These are phyloP conservation scores for Limnanthes douglasii DNA, from an alignment of 345 rosid species.

Conservation along the genomic window DNA sequence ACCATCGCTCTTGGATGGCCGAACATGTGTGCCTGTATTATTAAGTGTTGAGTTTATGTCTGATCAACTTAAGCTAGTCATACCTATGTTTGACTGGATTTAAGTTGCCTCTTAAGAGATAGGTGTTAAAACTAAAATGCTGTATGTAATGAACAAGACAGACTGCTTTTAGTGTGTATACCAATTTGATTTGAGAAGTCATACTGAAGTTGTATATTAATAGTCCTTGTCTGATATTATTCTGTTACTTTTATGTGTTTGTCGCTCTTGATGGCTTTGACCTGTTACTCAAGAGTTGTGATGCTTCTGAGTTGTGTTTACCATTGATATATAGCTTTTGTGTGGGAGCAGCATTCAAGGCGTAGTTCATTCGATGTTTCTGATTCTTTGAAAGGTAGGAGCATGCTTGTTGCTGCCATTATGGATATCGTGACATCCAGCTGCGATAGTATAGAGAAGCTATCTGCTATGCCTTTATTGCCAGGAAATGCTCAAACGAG, in stretches of 20 bases:
- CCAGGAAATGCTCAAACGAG: slow-evolving; percentile 69
- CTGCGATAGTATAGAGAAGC: slow-evolving; percentile 44
- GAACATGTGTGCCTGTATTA: no score
- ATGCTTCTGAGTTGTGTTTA: slow-evolving; percentile 29
- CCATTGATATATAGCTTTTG: slow-evolving; percentile 68
- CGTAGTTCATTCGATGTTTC: slow-evolving; percentile 92
- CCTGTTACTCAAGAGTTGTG: slow-evolving; percentile 1
- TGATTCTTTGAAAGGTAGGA: slow-evolving; percentile 99
- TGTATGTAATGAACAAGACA: no score
- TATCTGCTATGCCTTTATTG: slow-evolving; percentile 38
- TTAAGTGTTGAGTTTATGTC: no score
- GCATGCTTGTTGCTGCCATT: slow-evolving; percentile 98
- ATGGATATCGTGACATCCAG: slow-evolving; percentile 95
- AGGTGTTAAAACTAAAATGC: neutral
- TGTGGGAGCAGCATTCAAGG: slow-evolving; percentile 93
- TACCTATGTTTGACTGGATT: neutral
- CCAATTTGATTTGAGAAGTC: no score
- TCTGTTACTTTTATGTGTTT: neutral
- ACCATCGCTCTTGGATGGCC: no score
- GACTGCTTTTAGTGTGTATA: no score
- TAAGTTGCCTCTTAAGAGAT: neutral
- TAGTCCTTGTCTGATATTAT: no score
- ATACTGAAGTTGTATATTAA: no score
- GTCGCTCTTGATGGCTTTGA: neutral
- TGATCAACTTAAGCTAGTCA: no score